Base-by-base conservation (phyloP, 108 stramenopile genomes). In the Pseudonitzschia delicatissima region DNA sequence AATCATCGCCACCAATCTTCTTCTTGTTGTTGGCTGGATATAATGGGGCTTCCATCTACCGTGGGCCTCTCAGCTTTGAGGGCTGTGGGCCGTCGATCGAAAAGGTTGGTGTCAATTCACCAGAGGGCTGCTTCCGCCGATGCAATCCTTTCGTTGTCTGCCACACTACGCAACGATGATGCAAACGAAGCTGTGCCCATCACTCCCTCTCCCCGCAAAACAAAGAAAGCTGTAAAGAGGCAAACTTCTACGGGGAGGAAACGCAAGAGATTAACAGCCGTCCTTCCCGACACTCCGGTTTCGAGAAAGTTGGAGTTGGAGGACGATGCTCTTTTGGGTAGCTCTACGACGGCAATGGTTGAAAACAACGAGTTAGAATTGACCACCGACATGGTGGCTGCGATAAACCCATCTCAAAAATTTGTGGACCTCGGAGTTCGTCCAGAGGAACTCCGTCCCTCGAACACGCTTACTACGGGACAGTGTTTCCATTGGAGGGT, bases 401-500 rank as follows among this genome's bases (percentile, higher is more conserved):
- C 58, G 28, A 66, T 74, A 26, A 62, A 63, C 59, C 74, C 74
- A 0, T 29, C 40, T 8, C 57, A 65, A 29, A 49, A 31, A 18
- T 76, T 67, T 50, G 28, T 67, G n/a, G 88, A 90, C 72, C 80
- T 93, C n/a, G 36, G 78, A 21, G 86, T 84, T 13, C 78, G 86
- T 23, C 80, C 92, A 26, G 52, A 73, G 15, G 92, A 94, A 61
- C 67, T 94, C 47, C 72, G 92, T 32, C 88, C 92, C 11, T 91
- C 90, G 15, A 70, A 85, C 15, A 88, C 88, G 11, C 75, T 94
- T 44, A 94, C 92, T 3, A 94, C 81, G 9, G 92, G 92, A 0
- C 92, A 94, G 57, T 90, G 86, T 50, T 94, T 94, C 59, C 81
- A 82, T 79, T 94, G 92, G 92, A 75, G 71, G 48, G 90, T 81